These are phyloP conservation scores for Microdochium nivale DNA, from an alignment of 2,329 filamentous ascomycete genomes.

Conservation along the genomic window DNA sequence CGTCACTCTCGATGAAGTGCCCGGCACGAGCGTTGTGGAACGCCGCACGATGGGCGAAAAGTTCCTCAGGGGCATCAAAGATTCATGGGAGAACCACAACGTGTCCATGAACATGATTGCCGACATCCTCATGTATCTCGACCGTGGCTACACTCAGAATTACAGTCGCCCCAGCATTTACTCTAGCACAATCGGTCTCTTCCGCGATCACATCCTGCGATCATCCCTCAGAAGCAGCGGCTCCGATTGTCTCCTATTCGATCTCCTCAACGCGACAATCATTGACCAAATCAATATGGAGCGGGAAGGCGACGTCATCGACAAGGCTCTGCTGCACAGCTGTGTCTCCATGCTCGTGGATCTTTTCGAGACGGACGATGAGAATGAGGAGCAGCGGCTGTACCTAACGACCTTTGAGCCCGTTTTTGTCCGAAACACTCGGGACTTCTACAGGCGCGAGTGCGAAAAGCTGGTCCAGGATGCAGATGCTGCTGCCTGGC, in stretches of 20 bases:
- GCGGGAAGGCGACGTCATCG: constrained; percentile 79
- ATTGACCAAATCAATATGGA: constrained; percentile 92
- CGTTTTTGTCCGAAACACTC: constrained; percentile 63
- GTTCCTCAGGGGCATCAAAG: constrained; percentile 68
- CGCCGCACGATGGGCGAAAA: constrained; percentile 71
- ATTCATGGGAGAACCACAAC: constrained; percentile 83
- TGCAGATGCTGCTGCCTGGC: constrained; percentile 74
- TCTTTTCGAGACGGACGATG: constrained; percentile 73
- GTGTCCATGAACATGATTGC: constrained; percentile 94
- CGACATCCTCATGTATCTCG: constrained; percentile 96
- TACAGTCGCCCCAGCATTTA: constrained; percentile 69
- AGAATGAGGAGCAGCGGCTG: constrained; percentile 69
- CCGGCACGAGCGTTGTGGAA: constrained; percentile 63
- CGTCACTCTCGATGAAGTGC: constrained; percentile 46
- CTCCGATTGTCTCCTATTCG: constrained; percentile 48
- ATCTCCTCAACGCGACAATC: constrained; percentile 72
- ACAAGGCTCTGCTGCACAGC: constrained; percentile 71
- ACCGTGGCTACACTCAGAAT: constrained; percentile 73
- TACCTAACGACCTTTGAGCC: constrained; percentile 80
- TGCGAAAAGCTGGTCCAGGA: constrained; percentile 66
- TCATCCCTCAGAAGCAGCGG: constrained; percentile 38
- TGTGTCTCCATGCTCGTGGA: constrained; percentile 85
- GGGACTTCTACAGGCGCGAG: constrained; percentile 66
- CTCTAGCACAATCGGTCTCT: constrained; percentile 75
- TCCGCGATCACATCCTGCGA: constrained; percentile 75